Base-by-base conservation (phyloP, 345 rosid species). In the Heritiera fomes region DNA sequence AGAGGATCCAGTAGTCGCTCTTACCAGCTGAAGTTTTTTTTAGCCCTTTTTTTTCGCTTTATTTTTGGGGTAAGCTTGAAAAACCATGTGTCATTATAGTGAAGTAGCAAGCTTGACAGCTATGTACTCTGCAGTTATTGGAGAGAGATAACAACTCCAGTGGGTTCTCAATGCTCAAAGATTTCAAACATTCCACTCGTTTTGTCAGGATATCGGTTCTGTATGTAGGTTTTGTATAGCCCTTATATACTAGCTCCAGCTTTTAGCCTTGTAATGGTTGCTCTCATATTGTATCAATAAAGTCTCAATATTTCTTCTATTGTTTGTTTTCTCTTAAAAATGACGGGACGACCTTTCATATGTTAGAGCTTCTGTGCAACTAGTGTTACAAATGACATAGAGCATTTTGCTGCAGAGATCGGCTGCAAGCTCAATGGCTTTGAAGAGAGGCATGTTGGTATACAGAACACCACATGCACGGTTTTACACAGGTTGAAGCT, bases 101-200 rank as follows among this genome's bases (percentile, higher is more conserved):
- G 77, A 38, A 38, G 52, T 41, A 41, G 77, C 62, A 56, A 40
- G 61, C 59, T 71, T 73, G 45, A 23, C 66, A 13, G 41, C 60
- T 30, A 32, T 71, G 43, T 30, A 50, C 43, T 71, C 45, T 34
- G 38, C 75, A 60, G 41, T 71, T 23, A 32, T 49, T 23, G n/a
- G 20, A 47, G 40, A 49, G 58, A 49, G 18, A 9, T 49, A 23
- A 49, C 43, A 38, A 70, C 32, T 47, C 40, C 75, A 71, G 1
- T 15, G 46, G 40, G 20, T 23, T 49, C 34, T 71, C 41, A 71
- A 47, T 6, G 58, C 75, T 4, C 58, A 49, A 47, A 66, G 71
- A 66, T 66, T 66, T 66, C 49, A 40, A 62, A 30, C 8, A 32
- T 30, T 30, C 17, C 67, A 12, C 12, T 32, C 67, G 2, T 34